These are phyloP conservation scores for Puccinellia tenuiflora DNA, from an alignment of 176 grass and related monocot genomes.

Conservation along the genomic window DNA sequence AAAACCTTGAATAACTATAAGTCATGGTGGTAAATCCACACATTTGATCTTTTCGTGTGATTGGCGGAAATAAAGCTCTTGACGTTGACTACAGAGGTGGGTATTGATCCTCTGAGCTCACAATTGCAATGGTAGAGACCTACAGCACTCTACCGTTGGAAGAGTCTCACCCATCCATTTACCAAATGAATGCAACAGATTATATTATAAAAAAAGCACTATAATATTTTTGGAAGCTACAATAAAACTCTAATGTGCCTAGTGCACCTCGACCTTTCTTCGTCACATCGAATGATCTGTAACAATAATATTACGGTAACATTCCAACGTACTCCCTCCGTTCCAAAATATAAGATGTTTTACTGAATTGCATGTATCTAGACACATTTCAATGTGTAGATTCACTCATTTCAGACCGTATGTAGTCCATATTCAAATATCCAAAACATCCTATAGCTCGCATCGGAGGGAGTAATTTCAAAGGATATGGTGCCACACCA, in stretches of 20 bases:
- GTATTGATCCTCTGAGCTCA: background rate
- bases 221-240: background rate
- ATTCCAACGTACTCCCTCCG: too few relatives aligned
- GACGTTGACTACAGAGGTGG: background rate
- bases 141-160: background rate
- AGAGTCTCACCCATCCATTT: background rate
- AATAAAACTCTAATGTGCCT: background rate
- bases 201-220: background rate
- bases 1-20: background rate
- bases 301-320: background rate
- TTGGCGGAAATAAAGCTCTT: background rate
- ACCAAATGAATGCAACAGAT: background rate
- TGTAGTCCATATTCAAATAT: too few relatives aligned
- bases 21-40: background rate
- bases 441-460: too few relatives aligned
- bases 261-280: background rate
- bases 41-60: background rate
- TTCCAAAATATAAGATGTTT: too few relatives aligned
- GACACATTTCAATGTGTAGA: too few relatives aligned
- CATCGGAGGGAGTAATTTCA: too few relatives aligned
- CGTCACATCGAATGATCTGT: background rate
- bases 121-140: background rate
- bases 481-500: background rate
- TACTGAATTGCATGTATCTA: too few relatives aligned
- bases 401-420: too few relatives aligned